Evolutionary conservation across 352 stramenopile species (phyloP), one percentile per base, ranked within the genome.

Genomic region (Phytophthora ohioensis): DNA sequence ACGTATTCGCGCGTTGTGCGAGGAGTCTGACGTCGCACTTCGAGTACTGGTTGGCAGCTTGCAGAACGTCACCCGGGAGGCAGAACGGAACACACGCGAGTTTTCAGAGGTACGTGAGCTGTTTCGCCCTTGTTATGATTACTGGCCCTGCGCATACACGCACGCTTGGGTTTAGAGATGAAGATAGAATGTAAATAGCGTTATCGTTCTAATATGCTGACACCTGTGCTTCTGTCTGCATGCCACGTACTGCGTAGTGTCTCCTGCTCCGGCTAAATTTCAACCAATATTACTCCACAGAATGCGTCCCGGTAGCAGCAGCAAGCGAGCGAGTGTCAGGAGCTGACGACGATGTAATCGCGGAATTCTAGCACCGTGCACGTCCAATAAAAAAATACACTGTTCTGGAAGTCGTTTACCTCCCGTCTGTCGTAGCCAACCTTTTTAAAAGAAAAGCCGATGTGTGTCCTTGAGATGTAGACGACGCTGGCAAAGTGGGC

Each of bases 391-490:
- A 66, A n/a, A 63, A 66, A 76, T 51, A 68, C 34, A 42, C 56
- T 55, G 55, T 34, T 39, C 46, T 76, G 42, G 41, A 32, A 73
- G 21, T 31, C 12, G 31, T 45, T 49, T 45, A 5, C 51, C 38
- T 27, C 21, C 21, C 21, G 21, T 27, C 21, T 27, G 21, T 42
- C 32, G 39, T 49, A 27, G 17, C 3, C 34, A 54, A 32, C 17
- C 9, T 32, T 15, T 52, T 90, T 71, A 95, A 62, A 95, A 92
- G 67, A 82, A 95, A 15, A 95, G 71, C n/a, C 67, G 77, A 72
- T 95, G 88, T n/a, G 87, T 88, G 73, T 94, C 88, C 38, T 84
- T 86, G 31, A 76, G 76, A 31, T 81, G 73, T 21, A 95, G 67
- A 41, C 54, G 73, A 17, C 87, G 76, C 58, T 93, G 84, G 38